Evolutionary conservation across 73 alveolate species (phyloP), one percentile per base, ranked within the genome.

Genomic region (Symbiodinium pilosum): DNA sequence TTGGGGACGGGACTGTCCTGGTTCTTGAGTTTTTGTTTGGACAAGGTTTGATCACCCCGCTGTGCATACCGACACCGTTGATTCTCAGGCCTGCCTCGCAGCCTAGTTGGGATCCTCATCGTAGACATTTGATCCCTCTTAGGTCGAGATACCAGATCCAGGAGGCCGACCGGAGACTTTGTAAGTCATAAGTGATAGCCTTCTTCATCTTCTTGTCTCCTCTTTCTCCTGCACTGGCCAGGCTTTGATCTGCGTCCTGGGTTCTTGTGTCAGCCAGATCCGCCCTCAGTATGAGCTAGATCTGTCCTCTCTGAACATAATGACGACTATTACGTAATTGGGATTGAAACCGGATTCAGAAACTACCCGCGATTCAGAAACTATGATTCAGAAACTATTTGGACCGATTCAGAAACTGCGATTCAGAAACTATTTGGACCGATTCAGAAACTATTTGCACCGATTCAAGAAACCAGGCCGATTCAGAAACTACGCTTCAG

Each of bases 161-260:
- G 81, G 81, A 64, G 81, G 81, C 38, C 12, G 36, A 16, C 64
- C 64, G 41, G 81, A 34, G 24, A 30, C 34, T n/a, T n/a, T n/a
- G n/a, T n/a, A n/a, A n/a, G n/a, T n/a, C n/a, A n/a, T n/a, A 26
- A 54, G 73, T 24, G 73, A 9, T 54, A 0, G n/a, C 7, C 73
- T 8, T 5, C 73, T 5, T 54, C 73, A 30, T 16, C 30, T n/a
- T n/a, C n/a, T n/a, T n/a, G n/a, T n/a, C n/a, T n/a, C n/a, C 68
- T 51, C 21, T 16, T 51, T 51, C 21, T 51, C 28, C 68, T 24
- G 68, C 28, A 30, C 81, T 28, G 41, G 36, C n/a, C 86, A 87
- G 95, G 95, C 77, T 69, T 69, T 12, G 95, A 89, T 28, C 30
- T 89, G 69, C 95, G 95, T 59, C 95, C 95, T 6, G 95, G 95